Conservation (phyloP, 495 filamentous ascomycete genomes). For the Friedmanniomyces endolithicus region DNA sequence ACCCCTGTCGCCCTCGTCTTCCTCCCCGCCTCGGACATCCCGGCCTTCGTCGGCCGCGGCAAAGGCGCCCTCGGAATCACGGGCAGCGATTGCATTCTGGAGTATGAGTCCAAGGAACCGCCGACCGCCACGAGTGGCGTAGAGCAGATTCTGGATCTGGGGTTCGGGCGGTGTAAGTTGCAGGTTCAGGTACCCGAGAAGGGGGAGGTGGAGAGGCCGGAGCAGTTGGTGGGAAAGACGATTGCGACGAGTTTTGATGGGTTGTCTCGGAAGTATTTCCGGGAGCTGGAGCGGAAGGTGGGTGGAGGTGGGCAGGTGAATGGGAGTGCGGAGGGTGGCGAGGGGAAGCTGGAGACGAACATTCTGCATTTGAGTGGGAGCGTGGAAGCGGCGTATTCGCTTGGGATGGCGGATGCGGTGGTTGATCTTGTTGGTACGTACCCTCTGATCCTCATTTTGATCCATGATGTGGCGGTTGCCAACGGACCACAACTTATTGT, state of each 20-base stretch:
- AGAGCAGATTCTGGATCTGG: constrained; percentile 74
- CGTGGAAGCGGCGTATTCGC: constrained; percentile 89
- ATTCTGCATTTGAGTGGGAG: constrained; percentile 90
- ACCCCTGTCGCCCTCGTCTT: constrained; percentile 90
- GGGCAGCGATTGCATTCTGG: constrained; percentile 79
- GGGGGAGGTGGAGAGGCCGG: constrained; percentile 52
- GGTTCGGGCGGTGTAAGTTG: constrained; percentile 80
- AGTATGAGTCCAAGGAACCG: constrained; percentile 66
- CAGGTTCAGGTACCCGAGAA: constrained; percentile 93
- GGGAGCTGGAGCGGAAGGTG: constrained; percentile 46
- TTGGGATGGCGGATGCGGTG: constrained; percentile 93
- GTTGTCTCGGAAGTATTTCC: constrained; percentile 70
- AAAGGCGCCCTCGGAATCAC: constrained; percentile 91
- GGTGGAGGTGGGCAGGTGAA: background rate
- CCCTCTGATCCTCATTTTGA: background rate
- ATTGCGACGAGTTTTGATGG: constrained; percentile 90
- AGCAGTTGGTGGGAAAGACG: constrained; percentile 81
- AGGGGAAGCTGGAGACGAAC: constrained; percentile 53
- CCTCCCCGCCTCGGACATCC: constrained; percentile 93
- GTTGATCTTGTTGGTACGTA: constrained; percentile 87
- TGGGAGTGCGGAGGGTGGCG: constrained; percentile 27
- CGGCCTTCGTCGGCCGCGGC: constrained; percentile 90
- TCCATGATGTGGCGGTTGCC: background rate
- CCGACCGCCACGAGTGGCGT: constrained; percentile 53
- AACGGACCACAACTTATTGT: background rate